phyloP scores from a whole-genome alignment of 495 filamentous ascomycete genomes.

The Penicillium crystallinum region DNA sequence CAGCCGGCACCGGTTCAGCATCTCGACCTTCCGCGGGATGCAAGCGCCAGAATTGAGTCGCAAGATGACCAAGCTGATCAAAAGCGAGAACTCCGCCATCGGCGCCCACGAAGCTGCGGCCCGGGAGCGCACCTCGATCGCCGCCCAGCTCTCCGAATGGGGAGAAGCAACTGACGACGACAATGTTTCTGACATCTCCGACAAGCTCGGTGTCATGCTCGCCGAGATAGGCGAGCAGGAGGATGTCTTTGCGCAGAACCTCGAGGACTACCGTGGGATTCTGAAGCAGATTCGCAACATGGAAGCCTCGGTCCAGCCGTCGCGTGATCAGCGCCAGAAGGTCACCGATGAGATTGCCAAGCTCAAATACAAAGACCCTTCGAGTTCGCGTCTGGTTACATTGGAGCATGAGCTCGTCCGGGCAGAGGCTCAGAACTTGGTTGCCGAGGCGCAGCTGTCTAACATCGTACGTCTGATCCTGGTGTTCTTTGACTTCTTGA shows the following conservation, averaged over 20 bases:
- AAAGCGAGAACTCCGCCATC: conserved; percentile 81
- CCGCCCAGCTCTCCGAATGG: conserved; percentile 92
- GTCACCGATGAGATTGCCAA: conserved; percentile 85
- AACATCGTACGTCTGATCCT: conserved; percentile 60
- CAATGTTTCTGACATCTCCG: conserved; percentile 77
- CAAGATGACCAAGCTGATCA: conserved; percentile 84
- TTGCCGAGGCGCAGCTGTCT: conserved; percentile 93
- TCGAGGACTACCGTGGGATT: conserved; percentile 74
- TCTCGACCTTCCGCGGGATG: conserved; percentile 74
- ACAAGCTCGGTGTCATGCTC: conserved; percentile 90
- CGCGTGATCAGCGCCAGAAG: conserved; percentile 75
- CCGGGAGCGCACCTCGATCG: conserved; percentile 74
- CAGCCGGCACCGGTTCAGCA: conserved; percentile 62
- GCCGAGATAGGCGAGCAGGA: conserved; percentile 91
- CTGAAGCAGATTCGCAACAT: conserved; percentile 91
- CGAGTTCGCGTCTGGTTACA: conserved; percentile 65
- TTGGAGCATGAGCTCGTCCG: conserved; percentile 95
- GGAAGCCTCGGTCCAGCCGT: conserved; percentile 88
- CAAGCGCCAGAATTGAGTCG: conserved; percentile 80
- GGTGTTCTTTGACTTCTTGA: background rate
- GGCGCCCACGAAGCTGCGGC: conserved; percentile 75
- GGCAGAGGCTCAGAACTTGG: conserved; percentile 89
- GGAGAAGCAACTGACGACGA: conserved; percentile 86
- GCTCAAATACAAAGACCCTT: conserved; percentile 84
- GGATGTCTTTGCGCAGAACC: conserved; percentile 73